Base-by-base conservation (phyloP, 176 grass and related monocot species). In the Thalia dealbata region DNA sequence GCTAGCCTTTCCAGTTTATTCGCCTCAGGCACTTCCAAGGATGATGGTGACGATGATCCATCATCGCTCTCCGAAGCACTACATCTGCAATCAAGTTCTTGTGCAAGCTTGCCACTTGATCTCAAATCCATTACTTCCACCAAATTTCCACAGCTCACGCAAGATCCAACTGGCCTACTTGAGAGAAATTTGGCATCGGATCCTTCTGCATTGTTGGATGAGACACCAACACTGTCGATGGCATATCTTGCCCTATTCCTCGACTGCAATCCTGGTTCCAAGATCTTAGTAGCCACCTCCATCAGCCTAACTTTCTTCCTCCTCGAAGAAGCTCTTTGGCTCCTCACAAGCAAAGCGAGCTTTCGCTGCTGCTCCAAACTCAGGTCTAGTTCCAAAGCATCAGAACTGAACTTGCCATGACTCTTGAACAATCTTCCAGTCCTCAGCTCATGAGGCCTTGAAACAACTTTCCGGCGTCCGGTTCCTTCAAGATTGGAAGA, bases 251-350 rank as follows among this genome's bases (percentile, higher is more conserved):
- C 65, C n/a, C 24, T 48, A 21, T 72, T 79, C 50, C 77, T 88
- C 13, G 79, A 82, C 64, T 86, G 83, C 35, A 91, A 73, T 42
- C 92, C 81, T 5, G 86, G 86, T 74, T 91, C 88, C 44, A 96
- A 79, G 50, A 91, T 78, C 74, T 59, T 96, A 38, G 54, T 78
- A 12, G 92, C 86, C 4, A 86, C 86, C 78, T 96, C 88, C 13
- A 88, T 81, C 71, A 96, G 13, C 67, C 84, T 72, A 27, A 76
- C 74, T 61, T 87, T 96, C 65, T 81, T 91, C 78, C 76, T 86
- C 56, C 52, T 81, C 7, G 83, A 86, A 50, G 84, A 45, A 43
- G 86, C 79, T 76, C 92, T 91, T 14, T 84, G 88, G 30, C 92
- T 83, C 73, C 71, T 86, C 13, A 85, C 67, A 30, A 86, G 79